Evolutionary conservation across 225 moss, liverwort and hornwort genomes (phyloP).

Genomic region (Physcomitrium patens): DNA sequence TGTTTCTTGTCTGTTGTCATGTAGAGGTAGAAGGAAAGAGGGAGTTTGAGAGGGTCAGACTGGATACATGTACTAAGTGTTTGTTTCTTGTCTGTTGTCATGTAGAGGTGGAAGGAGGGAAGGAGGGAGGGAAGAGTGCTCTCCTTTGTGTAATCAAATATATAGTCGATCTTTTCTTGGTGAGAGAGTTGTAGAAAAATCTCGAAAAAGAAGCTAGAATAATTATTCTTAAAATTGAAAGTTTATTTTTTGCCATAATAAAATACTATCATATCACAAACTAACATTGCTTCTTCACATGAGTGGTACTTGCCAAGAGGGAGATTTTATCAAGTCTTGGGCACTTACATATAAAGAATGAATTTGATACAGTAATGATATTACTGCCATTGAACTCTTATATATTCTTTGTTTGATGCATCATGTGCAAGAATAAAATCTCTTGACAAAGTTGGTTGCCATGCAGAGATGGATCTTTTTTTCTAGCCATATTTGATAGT

Average conservation of each 20-base stretch:
- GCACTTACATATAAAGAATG: constrained; percentile 25
- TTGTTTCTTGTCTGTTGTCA: too few species aligned
- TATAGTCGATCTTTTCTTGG: constrained; percentile 41
- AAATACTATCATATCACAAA: constrained; percentile 33
- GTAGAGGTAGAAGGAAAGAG: too few species aligned
- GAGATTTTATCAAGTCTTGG: constrained; percentile 40
- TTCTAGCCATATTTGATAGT: constrained; percentile 20
- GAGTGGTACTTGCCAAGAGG: constrained; percentile 37
- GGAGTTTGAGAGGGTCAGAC: too few species aligned
- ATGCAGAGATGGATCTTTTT: neutral
- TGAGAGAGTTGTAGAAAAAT: constrained; percentile 31
- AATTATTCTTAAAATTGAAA: constrained; percentile 36
- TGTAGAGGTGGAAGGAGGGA: too few species aligned
- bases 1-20: too few species aligned
- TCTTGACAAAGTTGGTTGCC: constrained; percentile 2
- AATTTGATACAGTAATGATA: neutral
- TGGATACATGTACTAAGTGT: too few species aligned
- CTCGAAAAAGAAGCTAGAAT: constrained; percentile 23
- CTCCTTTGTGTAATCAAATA: constrained; percentile 35
- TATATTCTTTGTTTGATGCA: neutral
- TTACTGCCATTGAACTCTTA: neutral
- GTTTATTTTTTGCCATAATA: constrained; percentile 39
- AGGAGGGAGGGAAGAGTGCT: too few species aligned
- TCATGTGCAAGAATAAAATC: constrained; percentile 6
- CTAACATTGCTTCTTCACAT: constrained; percentile 34